phyloP scores from a whole-genome alignment of 345 rosid species.

The Hevea brasiliensis region DNA sequence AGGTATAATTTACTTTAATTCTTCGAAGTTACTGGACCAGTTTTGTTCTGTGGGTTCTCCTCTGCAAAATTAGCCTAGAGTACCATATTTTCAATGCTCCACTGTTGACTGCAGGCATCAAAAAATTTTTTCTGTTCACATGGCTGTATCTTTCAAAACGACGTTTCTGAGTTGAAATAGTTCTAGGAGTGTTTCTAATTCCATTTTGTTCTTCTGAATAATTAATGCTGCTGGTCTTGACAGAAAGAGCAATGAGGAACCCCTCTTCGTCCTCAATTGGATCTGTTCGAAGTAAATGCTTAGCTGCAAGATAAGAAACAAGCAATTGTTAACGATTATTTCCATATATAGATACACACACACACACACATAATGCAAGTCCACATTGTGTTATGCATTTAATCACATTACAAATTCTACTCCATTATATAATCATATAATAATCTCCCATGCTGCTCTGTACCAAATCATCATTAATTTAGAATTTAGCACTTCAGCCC shows the following conservation, averaged over 20 bases:
- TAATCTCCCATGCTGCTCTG: background rate
- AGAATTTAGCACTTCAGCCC: constrained; percentile 51
- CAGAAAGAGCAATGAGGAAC: constrained; percentile 72
- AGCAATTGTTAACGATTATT: background rate
- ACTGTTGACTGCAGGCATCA: background rate
- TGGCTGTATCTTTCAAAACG: background rate
- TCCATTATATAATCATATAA: background rate
- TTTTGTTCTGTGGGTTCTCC: background rate
- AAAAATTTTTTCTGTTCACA: background rate
- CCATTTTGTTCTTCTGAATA: background rate
- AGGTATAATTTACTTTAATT: too few species aligned
- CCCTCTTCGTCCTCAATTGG: constrained; percentile 78
- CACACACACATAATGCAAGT: too few species aligned
- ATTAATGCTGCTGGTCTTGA: constrained; percentile 17
- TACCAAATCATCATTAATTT: background rate
- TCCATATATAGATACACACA: too few species aligned
- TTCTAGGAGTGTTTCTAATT: background rate
- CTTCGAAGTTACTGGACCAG: too few species aligned
- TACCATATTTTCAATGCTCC: background rate
- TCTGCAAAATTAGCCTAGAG: background rate
- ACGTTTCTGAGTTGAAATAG: background rate
- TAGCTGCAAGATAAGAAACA: constrained; percentile 32
- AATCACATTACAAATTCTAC: too few species aligned
- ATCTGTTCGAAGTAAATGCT: constrained; percentile 48
- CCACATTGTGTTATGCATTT: too few species aligned